Conservation (phyloP, 164 flowering plant species). For the Magnolia kwangsiensis region DNA sequence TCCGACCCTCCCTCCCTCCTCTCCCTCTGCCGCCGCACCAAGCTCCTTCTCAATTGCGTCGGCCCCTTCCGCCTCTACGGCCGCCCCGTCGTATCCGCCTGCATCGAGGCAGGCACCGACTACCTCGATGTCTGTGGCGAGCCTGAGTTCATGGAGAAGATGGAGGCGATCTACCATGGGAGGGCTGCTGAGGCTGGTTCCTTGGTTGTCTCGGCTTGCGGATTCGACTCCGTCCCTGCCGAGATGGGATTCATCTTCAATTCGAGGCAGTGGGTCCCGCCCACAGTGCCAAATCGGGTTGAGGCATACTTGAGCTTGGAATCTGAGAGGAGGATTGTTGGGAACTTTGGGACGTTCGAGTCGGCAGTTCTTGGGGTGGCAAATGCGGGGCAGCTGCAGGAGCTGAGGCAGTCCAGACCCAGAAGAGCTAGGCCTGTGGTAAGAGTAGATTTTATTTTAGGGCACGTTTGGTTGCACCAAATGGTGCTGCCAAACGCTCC, state of each 20-base stretch:
- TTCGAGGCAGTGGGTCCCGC: constrained; percentile 56
- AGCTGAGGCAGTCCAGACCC: constrained; percentile 56
- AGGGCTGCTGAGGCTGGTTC: constrained; percentile 49
- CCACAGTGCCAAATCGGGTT: constrained; percentile 44
- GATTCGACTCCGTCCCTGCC: constrained; percentile 81
- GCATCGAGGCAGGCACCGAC: constrained; percentile 57
- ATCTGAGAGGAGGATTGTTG: constrained; percentile 61
- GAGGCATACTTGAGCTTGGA: constrained; percentile 76
- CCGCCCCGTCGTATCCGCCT: constrained; percentile 71
- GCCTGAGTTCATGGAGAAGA: constrained; percentile 89
- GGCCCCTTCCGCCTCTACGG: constrained; percentile 81
- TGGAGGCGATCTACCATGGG: constrained; percentile 56
- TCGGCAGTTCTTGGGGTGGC: constrained; percentile 74
- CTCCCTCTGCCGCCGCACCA: constrained; percentile 42
- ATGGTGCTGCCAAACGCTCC: too few species aligned
- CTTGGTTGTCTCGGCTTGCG: constrained; percentile 76
- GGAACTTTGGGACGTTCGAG: constrained; percentile 72
- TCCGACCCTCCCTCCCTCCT: constrained; percentile 50
- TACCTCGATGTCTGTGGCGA: constrained; percentile 79
- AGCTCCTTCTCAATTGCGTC: constrained; percentile 69
- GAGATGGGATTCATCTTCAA: constrained; percentile 71
- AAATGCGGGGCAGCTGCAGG: constrained; percentile 44
- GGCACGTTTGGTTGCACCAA: too few species aligned
- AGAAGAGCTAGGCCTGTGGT: constrained; percentile 58
- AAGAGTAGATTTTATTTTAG: constrained; percentile 2